phyloP scores from a whole-genome alignment of 106 monocot species.

The Allium sativum region DNA sequence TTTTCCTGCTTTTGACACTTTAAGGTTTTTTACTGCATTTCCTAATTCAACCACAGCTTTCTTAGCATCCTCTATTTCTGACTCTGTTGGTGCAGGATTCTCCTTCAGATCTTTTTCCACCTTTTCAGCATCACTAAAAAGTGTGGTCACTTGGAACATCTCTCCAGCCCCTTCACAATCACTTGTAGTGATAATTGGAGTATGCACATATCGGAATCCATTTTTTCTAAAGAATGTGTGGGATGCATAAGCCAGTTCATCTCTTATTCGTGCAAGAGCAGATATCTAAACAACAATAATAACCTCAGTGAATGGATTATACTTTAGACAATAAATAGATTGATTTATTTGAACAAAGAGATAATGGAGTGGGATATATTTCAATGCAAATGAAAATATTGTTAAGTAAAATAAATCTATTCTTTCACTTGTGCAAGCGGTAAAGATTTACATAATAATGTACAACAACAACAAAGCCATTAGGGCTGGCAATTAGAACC shows the following conservation, averaged over 20 bases:
- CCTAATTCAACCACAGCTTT: slow-evolving; percentile 58
- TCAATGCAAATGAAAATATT: background rate
- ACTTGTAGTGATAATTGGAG: slow-evolving; percentile 84
- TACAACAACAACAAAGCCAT: no score
- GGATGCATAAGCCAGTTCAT: slow-evolving; percentile 78
- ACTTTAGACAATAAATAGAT: background rate
- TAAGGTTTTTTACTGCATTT: slow-evolving; percentile 42
- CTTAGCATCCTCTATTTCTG: slow-evolving; percentile 58
- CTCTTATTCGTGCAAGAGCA: slow-evolving; percentile 68
- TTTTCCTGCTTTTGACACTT: slow-evolving; percentile 60
- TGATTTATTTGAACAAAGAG: background rate
- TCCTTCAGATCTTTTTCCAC: slow-evolving; percentile 57
- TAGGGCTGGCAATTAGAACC: no score
- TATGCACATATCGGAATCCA: slow-evolving; percentile 84
- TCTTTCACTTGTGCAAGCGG: no score
- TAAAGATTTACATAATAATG: no score
- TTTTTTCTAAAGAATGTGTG: slow-evolving; percentile 70
- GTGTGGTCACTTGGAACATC: slow-evolving; percentile 85
- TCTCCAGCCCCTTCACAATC: slow-evolving; percentile 93
- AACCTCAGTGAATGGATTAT: no score
- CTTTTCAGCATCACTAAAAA: slow-evolving; percentile 81
- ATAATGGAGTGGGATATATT: background rate
- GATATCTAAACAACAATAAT: slow-evolving; percentile 40
- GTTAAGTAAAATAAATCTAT: no score
- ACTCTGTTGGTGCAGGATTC: slow-evolving; percentile 67